Evolutionary conservation across 2,329 filamentous ascomycete species (phyloP), one percentile per base, ranked within the genome.

Genomic region (Lecanoromycetidae sp.): DNA sequence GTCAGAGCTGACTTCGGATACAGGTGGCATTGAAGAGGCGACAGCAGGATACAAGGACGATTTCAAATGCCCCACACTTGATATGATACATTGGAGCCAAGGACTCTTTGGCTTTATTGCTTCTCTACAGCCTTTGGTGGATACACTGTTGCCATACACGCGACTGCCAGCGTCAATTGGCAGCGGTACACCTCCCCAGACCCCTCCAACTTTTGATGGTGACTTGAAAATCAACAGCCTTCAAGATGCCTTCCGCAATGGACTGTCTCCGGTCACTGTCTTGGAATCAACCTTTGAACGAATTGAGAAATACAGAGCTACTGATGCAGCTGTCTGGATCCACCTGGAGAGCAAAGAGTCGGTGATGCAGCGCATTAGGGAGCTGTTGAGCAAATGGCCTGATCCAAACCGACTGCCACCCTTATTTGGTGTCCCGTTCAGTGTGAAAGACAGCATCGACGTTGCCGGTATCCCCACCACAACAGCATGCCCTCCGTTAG

Each of bases 301-400:
- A 8, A 71, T 76, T 29, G 65, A 71, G 46, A 64, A 65, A 29
- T 76, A 77, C 54, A 53, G 69, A 13, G 56, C 58, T 12, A 56
- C 67, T 25, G 68, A 76, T 49, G 59, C 70, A 2, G 69, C 70
- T 2, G 69, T 75, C 0, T 77, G 72, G 73, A 75, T 72, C 27
- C 60, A 67, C 38, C 61, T 70, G 10, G 60, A 65, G 23, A 53
- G 63, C 2, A 57, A 61, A 33, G 63, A 68, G 13, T 60, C 66
- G 3, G 60, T 65, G 13, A 50, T 72, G 0, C 57, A 60, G 19
- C 64, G 64, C 4, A 70, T 70, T 3, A 61, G 63, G 44, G 55
- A 62, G 3, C 60, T 75, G 0, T 56, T 62, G 6, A 56, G 58
- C 8, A 64, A 61, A 34, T 74, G 67, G 48, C 49, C 58, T 36